Evolutionary conservation across 2,329 filamentous ascomycete genomes (phyloP).

Genomic region (Helminthosporium solani): DNA sequence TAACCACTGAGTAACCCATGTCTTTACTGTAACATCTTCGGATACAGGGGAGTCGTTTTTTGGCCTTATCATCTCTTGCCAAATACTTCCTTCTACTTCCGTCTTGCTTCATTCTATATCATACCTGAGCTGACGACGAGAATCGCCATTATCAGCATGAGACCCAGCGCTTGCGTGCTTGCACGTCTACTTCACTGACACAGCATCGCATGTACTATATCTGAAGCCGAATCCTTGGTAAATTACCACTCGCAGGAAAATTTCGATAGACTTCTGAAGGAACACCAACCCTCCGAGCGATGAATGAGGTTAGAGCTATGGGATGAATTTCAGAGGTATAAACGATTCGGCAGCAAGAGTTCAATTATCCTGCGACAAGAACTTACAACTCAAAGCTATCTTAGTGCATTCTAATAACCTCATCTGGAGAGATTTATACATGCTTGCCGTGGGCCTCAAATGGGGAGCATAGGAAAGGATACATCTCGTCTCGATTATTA

Average conservation of each 20-base stretch:
- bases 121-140: too few relatives aligned
- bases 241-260: slow-evolving; percentile 43
- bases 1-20: too few relatives aligned
- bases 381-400: slow-evolving; percentile 22
- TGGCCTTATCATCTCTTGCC: too few relatives aligned
- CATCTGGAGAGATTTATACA: slow-evolving; percentile 37
- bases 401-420: slow-evolving; percentile 25
- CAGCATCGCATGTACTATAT: slow-evolving; percentile 51
- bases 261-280: slow-evolving; percentile 55
- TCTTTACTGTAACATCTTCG: too few relatives aligned
- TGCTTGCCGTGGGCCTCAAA: slow-evolving; percentile 42
- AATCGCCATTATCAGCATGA: slow-evolving; percentile 44
- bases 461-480: slow-evolving; percentile 40
- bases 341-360: slow-evolving; percentile 48
- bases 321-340: slow-evolving; percentile 49
- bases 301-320: slow-evolving; percentile 53
- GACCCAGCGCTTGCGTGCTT: slow-evolving; percentile 52
- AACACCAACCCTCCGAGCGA: slow-evolving; percentile 52
- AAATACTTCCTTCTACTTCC: too few relatives aligned
- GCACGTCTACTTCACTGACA: slow-evolving; percentile 54
- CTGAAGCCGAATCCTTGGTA: slow-evolving; percentile 41
- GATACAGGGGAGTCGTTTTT: too few relatives aligned
- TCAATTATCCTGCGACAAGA: slow-evolving; percentile 45
- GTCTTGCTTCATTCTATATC: too few relatives aligned
- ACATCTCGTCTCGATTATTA: too few relatives aligned